Evolutionary conservation across 116 monocot species (phyloP).

Genomic region (Cymodocea nodosa): DNA sequence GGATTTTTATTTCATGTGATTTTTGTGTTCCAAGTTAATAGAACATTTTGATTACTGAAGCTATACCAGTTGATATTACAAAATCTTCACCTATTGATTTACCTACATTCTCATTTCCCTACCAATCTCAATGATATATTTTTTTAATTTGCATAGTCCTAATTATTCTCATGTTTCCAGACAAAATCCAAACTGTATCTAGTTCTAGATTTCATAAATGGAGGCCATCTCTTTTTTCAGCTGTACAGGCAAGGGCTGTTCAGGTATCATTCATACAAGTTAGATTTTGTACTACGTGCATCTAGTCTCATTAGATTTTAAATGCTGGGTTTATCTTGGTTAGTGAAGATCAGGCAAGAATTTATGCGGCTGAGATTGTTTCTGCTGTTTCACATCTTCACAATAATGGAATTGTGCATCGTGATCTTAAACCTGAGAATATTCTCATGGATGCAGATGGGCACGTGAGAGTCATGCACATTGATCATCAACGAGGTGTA

Average conservation of each 20-base stretch:
- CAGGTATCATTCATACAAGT: constrained; percentile 15
- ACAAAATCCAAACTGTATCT: constrained; percentile 50
- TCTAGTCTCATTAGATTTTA: constrained; percentile 3
- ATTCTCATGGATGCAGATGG: constrained; percentile 48
- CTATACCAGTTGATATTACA: too few species aligned
- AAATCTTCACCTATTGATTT: too few species aligned
- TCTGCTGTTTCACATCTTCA: constrained; percentile 61
- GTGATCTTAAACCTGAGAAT: constrained; percentile 61
- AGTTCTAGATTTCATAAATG: constrained; percentile 50
- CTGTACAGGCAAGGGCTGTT: constrained; percentile 49
- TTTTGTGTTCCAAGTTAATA: too few species aligned
- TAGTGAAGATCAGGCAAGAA: constrained; percentile 45
- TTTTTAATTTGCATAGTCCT: too few species aligned
- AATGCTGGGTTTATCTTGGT: constrained; percentile 7
- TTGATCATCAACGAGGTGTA: neutral
- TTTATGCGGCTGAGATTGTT: constrained; percentile 54
- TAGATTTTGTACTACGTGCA: neutral
- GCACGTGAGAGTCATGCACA: constrained; percentile 25
- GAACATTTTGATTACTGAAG: too few species aligned
- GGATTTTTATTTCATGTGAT: too few species aligned
- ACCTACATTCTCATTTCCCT: too few species aligned
- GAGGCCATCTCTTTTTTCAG: constrained; percentile 61
- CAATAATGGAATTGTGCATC: constrained; percentile 46
- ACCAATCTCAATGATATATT: too few species aligned
- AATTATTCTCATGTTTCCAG: constrained; percentile 14